Evolutionary conservation across 192 early-diverging fungal species (phyloP).

Genomic region (Rhizoclosmatium sp.): DNA sequence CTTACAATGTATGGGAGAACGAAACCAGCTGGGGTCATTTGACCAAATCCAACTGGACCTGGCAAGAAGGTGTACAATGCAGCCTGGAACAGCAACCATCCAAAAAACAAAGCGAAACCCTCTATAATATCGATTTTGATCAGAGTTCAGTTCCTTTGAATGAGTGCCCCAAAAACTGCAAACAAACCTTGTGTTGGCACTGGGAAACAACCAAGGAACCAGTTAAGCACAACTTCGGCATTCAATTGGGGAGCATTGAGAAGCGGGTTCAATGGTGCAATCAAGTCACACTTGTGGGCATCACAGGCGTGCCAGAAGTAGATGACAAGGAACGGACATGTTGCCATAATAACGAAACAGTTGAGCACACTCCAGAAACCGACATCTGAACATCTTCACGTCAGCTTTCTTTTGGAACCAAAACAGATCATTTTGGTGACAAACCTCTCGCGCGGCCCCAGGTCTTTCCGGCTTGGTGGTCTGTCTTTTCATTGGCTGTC

Average conservation of each 20-base stretch:
- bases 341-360: conserved; percentile 63
- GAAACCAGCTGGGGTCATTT: conserved; percentile 79
- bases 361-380: conserved; percentile 56
- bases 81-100: conserved; percentile 77
- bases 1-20: conserved; percentile 76
- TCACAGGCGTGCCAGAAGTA: conserved; percentile 76
- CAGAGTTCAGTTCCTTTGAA: conserved; percentile 12
- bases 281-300: conserved; percentile 70
- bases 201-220: conserved; percentile 49
- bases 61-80: conserved; percentile 72
- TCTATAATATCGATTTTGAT: conserved; percentile 34
- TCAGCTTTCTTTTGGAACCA: background rate
- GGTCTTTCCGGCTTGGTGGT: conserved; percentile 72
- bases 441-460: conserved; percentile 79
- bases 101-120: conserved; percentile 64
- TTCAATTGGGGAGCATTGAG: conserved; percentile 37
- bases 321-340: conserved; percentile 71
- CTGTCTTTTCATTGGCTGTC: conserved; percentile 32
- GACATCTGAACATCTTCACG: conserved; percentile 33
- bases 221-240: conserved; percentile 19
- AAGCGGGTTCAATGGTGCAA: conserved; percentile 57
- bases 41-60: conserved; percentile 75
- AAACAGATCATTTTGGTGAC: background rate
- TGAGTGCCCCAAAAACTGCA: background rate
- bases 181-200: conserved; percentile 47